phyloP scores from a whole-genome alignment of 441 rosid genomes.

The Corymbia citriodora region DNA sequence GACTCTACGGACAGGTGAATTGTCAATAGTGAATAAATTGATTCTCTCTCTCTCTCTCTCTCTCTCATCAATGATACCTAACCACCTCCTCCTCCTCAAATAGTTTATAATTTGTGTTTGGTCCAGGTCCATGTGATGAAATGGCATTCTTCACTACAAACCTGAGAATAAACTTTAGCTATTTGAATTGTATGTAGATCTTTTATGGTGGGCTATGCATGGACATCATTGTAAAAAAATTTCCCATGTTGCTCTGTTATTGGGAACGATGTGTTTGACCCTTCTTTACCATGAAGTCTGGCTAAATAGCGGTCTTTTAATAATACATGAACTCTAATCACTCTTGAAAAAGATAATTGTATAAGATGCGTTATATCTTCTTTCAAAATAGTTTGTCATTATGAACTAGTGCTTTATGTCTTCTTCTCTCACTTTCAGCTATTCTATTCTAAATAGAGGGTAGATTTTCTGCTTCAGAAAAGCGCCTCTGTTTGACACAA shows the following conservation, averaged over 20 bases:
- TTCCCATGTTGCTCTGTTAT: background rate
- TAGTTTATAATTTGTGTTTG: background rate
- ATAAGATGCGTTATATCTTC: background rate
- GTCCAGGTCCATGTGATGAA: background rate
- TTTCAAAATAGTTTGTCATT: background rate
- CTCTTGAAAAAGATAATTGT: background rate
- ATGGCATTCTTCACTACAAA: background rate
- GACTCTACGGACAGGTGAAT: constrained; percentile 97
- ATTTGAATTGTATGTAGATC: background rate
- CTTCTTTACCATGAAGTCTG: background rate
- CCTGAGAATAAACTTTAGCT: background rate
- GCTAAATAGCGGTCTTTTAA: background rate
- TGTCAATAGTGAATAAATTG: background rate
- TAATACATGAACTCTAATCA: background rate
- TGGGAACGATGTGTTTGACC: background rate
- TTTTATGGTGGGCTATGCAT: background rate
- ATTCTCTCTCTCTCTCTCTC: background rate
- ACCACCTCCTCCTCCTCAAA: background rate
- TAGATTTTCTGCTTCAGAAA: background rate
- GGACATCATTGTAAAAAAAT: background rate
- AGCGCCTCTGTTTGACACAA: background rate
- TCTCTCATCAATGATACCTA: background rate
- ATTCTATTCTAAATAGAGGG: background rate
- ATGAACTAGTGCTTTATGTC: background rate
- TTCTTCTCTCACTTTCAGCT: background rate